Percentiles rank a stretch among this genome's conserved stretches.
Conservation (phyloP, 495 filamentous ascomycete species). For the Elaphomyces granulatus region DNA sequence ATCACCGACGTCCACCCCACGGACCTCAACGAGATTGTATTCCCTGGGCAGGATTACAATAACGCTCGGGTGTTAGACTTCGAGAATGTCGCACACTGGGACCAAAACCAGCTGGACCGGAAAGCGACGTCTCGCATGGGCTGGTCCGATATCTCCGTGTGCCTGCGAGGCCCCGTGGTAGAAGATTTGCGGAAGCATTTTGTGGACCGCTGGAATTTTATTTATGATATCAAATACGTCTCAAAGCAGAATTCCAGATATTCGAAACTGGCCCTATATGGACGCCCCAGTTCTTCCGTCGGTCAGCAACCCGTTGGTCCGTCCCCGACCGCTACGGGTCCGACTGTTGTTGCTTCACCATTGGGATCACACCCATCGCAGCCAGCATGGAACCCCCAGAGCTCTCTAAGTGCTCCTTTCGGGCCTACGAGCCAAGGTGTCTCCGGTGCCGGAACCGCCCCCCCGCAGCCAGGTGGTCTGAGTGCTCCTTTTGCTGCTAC, state of each 20-base stretch:
- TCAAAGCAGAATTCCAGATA: constrained; percentile 51
- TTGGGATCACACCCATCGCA: background rate
- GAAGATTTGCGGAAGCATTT: constrained; percentile 70
- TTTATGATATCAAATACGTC: constrained; percentile 70
- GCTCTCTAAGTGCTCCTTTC: no score
- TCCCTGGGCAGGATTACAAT: constrained; percentile 91
- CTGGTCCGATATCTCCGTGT: constrained; percentile 81
- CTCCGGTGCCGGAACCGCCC: no score
- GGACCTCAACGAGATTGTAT: constrained; percentile 58
- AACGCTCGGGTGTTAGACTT: constrained; percentile 84
- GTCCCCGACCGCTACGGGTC: background rate
- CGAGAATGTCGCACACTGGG: constrained; percentile 65
- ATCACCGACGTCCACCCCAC: constrained; percentile 76
- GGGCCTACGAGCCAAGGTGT: no score
- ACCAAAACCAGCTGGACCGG: constrained; percentile 77
- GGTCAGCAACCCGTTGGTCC: constrained; percentile 6
- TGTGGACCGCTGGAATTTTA: constrained; percentile 84
- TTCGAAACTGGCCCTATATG: constrained; percentile 31
- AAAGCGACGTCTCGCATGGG: constrained; percentile 77
- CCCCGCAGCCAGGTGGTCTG: no score
- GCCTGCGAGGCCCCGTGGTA: constrained; percentile 64
- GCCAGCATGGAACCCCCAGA: no score
- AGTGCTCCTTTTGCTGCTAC: no score
- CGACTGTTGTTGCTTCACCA: background rate
- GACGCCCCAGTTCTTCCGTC: constrained; percentile 15